Base-by-base conservation (phyloP, 495 filamentous ascomycete species). In the Penicilliopsis zonata region DNA sequence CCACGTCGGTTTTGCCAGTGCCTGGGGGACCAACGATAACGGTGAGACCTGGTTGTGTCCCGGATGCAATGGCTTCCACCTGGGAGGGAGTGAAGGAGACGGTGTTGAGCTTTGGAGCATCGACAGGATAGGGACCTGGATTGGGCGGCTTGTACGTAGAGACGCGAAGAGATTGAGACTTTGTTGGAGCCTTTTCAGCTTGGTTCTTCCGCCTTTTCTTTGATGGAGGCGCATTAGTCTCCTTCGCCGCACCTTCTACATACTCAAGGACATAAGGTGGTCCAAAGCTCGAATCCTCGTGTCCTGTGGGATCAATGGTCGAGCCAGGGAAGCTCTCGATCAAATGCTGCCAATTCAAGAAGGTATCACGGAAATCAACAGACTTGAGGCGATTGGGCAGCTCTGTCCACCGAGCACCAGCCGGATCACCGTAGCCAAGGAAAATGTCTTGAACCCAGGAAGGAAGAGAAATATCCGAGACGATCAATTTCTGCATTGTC, bases 1-100 rank as follows among this genome's bases (percentile, higher is more conserved):
- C 86, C 34, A 99, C 92, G 56, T 99, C 90, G 17, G 90, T 99
- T 61, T 99, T 99, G 36, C 90, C 90, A 2, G 90, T 99, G 9
- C 90, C 90, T 6, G 90, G 90, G 24, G 90, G 90, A 0, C 90
- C 90, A 35, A 96, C 86, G 37, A 99, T 82, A 40, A 99, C 72
- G 8, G 87, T 94, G 28, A 99, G 69, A 9, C 90, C 90, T 10
- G 90, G 92, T 43, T 99, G 93, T 15, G 80, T 90, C 13, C 90
- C 90, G 20, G 90, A 95, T 24, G 76, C 70, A 38, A 99, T 94
- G 25, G 90, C 90, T 46, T 94, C 82, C 26, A 92, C 72, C 52
- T 99, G 90, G 3, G 80, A 69, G 16, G 92, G 76, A 2, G 90
- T 99, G 54, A 96, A 99, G 14, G 81, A 80, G 24, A 96, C 70